Evolutionary conservation across 345 rosid genomes (phyloP), one percentile per base, ranked within the genome.

Genomic region (Rhizophora mangle): DNA sequence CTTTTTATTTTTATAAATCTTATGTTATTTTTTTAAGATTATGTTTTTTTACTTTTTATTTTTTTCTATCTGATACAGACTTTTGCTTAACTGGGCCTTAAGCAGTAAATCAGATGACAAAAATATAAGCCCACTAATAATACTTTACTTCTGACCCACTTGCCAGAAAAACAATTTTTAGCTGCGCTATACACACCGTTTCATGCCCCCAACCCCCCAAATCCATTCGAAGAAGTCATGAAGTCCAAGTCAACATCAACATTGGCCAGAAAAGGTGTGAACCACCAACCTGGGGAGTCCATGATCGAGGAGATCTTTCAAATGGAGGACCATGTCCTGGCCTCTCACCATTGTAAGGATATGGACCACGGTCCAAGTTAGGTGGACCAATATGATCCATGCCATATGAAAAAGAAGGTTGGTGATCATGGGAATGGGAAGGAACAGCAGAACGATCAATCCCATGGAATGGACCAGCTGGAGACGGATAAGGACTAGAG

Each of bases 241-340:
- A 8, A 27, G 30, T 10, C 16, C 29, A 3, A 16, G 22, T 24
- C 60, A 5, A 27, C 60, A 21, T 22, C 26, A 24, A 56, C 26
- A 21, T 16, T 1, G 22, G 16, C 60, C 6, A 21, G 15, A 8
- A 15, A 21, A 10, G 16, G 60, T 16, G 24, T 56, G 60, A 60
- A 24, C 15, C 53, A 70, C 84, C 52, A 73, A 90, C 96, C 87
- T 86, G 90, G 30, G 87, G 84, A 63, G 85, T 82, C 93, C 91
- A 90, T 57, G 88, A 84, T 84, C 86, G 82, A 56, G 96, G 96
- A 49, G 96, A 88, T 43, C 84, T 79, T 60, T 88, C 96, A 85
- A 76, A 88, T 52, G 82, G 82, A 67, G 87, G 88, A 72, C 88
- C 90, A 81, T 85, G 85, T 67, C 86, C 85, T 67, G 74, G 88